Evolutionary conservation across 352 stramenopile genomes (phyloP).

Genomic region (Phytophthora litchii): DNA sequence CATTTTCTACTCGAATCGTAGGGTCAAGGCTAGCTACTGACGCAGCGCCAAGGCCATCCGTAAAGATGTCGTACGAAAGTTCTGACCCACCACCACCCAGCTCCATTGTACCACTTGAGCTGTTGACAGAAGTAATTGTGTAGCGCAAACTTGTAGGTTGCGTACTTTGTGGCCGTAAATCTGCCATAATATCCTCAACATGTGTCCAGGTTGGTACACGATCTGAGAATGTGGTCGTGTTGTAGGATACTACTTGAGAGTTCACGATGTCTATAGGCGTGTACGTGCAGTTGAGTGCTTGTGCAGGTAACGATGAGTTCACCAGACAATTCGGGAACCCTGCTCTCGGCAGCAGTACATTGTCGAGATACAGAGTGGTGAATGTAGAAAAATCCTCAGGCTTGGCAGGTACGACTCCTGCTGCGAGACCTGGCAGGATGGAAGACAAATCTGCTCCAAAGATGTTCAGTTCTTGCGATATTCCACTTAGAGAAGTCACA

Average conservation of each 20-base stretch:
- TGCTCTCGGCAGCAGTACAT: conserved; percentile 49
- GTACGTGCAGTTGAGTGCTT: conserved; percentile 50
- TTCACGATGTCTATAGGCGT: conserved; percentile 20
- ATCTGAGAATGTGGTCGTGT: conserved; percentile 47
- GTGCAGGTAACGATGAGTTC: conserved; percentile 10
- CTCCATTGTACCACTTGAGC: conserved; percentile 22
- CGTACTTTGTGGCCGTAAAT: conserved; percentile 38
- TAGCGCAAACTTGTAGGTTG: conserved; percentile 51
- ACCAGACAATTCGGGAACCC: conserved; percentile 65
- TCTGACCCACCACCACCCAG: conserved; percentile 61
- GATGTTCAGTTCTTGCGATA: conserved; percentile 36
- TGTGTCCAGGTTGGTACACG: conserved; percentile 48
- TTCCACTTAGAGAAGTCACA: background rate
- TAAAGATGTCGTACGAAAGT: conserved; percentile 50
- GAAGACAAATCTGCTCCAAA: conserved; percentile 58
- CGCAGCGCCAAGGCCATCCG: conserved; percentile 25
- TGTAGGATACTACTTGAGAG: conserved; percentile 38
- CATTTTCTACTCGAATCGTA: conserved; percentile 68
- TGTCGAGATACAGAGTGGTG: conserved; percentile 58
- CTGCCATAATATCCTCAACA: conserved; percentile 24
- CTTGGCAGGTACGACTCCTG: conserved; percentile 27
- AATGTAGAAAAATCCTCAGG: conserved; percentile 44
- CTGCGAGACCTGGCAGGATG: conserved; percentile 35
- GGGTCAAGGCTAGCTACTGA: conserved; percentile 9
- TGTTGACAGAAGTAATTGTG: conserved; percentile 38